These are phyloP conservation scores for Prototheca wickerhamii DNA, from an alignment of 163 green algal species.

Conservation along the genomic window DNA sequence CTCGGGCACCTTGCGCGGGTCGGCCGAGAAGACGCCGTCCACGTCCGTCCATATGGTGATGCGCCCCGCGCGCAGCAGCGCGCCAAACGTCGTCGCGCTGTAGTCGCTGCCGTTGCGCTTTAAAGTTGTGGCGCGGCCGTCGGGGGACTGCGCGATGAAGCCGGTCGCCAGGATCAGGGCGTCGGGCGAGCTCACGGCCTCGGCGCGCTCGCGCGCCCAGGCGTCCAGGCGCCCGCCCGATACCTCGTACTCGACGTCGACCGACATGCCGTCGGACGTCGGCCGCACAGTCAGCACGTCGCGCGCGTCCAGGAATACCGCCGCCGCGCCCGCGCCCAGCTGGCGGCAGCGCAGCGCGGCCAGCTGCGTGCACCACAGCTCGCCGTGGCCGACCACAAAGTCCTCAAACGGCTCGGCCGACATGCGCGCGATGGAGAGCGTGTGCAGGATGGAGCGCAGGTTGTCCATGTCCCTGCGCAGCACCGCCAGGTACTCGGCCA, in stretches of 20 bases:
- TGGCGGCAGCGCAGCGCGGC: constrained; percentile 54
- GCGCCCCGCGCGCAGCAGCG: constrained; percentile 59
- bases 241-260: constrained; percentile 80
- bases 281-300: constrained; percentile 82
- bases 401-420: constrained; percentile 87
- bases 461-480: constrained; percentile 83
- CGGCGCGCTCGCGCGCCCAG: constrained; percentile 29
- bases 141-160: constrained; percentile 84
- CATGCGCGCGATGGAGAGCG: constrained; percentile 89
- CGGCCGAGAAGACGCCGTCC: constrained; percentile 88
- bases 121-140: constrained; percentile 76
- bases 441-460: constrained; percentile 89
- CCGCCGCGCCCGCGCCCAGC: constrained; percentile 27
- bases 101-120: constrained; percentile 92
- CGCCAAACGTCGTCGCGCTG: constrained; percentile 86
- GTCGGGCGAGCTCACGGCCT: background rate
- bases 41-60: constrained; percentile 99
- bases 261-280: constrained; percentile 64
- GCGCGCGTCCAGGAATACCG: constrained; percentile 92
- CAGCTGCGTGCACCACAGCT: constrained; percentile 90
- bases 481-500: constrained; percentile 61
- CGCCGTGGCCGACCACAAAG: constrained; percentile 94
- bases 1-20: constrained; percentile 85
- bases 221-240: constrained; percentile 31
- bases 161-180: constrained; percentile 70